Conservation (phyloP, 2,329 filamentous ascomycete genomes). For the Aspergillus brasiliensis region DNA sequence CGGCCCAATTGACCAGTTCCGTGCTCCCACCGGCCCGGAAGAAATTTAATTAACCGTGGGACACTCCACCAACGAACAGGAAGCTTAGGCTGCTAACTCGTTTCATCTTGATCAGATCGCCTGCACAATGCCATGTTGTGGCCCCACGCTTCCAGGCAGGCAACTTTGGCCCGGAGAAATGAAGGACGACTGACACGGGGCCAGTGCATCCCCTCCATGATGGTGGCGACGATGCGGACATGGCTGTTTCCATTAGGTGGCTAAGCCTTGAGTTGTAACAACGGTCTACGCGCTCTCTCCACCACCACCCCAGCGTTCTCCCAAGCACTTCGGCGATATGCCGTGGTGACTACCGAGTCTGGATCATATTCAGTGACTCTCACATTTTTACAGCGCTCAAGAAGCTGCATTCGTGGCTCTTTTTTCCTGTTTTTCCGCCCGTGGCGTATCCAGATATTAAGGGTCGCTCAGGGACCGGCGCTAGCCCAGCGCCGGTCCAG, state of each 20-base stretch:
- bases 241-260: not conserved
- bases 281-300: not conserved
- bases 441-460: slow-evolving; percentile 6
- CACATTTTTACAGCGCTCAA: not conserved
- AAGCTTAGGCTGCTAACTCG: slow-evolving; percentile 4
- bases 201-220: not conserved
- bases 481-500: slow-evolving; percentile 6
- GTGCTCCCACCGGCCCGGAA: slow-evolving; percentile 7
- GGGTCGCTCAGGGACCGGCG: not conserved
- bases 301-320: not conserved
- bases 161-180: slow-evolving; percentile 8
- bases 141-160: slow-evolving; percentile 2
- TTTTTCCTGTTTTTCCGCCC: not conserved
- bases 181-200: slow-evolving; percentile 5
- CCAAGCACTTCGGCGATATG: not conserved
- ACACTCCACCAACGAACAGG: slow-evolving; percentile 10
- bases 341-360: not conserved
- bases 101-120: slow-evolving; percentile 8
- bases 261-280: slow-evolving; percentile 7
- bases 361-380: not conserved
- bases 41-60: slow-evolving; percentile 5
- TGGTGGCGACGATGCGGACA: not conserved
- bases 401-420: not conserved
- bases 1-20: not conserved
- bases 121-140: slow-evolving; percentile 5